Base-by-base conservation (phyloP, 208 protist genomes). In the Novymonas esmeraldas region DNA sequence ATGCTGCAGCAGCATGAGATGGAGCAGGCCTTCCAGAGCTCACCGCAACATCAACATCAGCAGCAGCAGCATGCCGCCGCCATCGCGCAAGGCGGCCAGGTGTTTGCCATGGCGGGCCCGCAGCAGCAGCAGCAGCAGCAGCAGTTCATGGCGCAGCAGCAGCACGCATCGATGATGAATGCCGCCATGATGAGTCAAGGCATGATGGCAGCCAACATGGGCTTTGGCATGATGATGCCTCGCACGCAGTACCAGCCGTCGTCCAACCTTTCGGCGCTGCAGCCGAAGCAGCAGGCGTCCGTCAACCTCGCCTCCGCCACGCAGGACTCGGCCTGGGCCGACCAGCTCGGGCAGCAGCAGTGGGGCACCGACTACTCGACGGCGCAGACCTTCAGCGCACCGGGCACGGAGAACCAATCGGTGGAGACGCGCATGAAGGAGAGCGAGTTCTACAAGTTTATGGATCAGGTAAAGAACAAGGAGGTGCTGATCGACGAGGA, bases 401-500 rank as follows among this genome's bases (percentile, higher is more conserved):
- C 82, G 2, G 84, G 84, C 22, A 56, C 82, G 51, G 45, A 76
- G 28, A 62, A 73, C 52, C 46, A 79, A 41, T 79, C 84, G 18
- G 68, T 88, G 68, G 86, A 84, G 70, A 82, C 91, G 54, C 76
- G 85, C 28, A 81, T 86, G 4, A 75, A 82, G 71, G 76, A 84
- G 6, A 87, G 79, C 36, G 69, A 82, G 57, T 95, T 95, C 73
- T 92, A 85, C 72, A 68, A 76, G 46, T 95, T 95, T 49, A 95
- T 95, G 89, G 86, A 92, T 52, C 72, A 82, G 48, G 73, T 95
- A 29, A 76, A 78, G 41, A 90, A 81, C 51, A 79, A 77, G 45
- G 81, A 93, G 58, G 34, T 95, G 16, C 68, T 95, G 22, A 90
- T 95, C 58, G 89, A 95, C 64, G 84, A 92, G 65, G 84, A 91